Evolutionary conservation across 1,284 basidiomycete genomes (phyloP).

Genomic region (Apiotrichum sp.): DNA sequence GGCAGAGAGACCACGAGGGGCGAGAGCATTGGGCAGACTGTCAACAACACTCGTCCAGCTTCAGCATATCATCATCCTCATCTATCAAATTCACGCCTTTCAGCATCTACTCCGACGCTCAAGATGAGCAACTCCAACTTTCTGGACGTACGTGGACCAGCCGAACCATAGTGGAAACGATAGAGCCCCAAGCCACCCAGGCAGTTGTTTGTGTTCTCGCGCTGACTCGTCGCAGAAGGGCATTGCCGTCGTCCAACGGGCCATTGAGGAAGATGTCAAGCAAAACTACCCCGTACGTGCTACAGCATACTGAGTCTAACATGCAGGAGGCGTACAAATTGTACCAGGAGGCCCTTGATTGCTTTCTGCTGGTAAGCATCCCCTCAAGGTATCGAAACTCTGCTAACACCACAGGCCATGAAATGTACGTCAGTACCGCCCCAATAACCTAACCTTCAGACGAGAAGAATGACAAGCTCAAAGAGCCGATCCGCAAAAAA

Average conservation of each 20-base stretch:
- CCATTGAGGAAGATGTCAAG: constrained; percentile 91
- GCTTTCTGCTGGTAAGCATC: constrained; percentile 80
- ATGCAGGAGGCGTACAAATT: constrained; percentile 78
- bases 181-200: too few species aligned
- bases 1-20: too few species aligned
- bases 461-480: constrained; percentile 94
- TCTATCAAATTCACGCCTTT: not conserved
- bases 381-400: constrained; percentile 55
- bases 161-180: too few species aligned
- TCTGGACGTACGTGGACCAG: constrained; percentile 48
- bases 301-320: constrained; percentile 51
- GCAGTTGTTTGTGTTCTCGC: constrained; percentile 55
- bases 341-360: constrained; percentile 92
- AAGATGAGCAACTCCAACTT: constrained; percentile 51
- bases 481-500: constrained; percentile 79
- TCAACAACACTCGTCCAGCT: too few species aligned
- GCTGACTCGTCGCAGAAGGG: constrained; percentile 60
- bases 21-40: too few species aligned
- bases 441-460: constrained; percentile 51
- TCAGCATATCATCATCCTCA: not conserved
- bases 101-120: not conserved
- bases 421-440: constrained; percentile 55
- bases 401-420: constrained; percentile 40
- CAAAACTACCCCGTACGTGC: constrained; percentile 65
- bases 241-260: constrained; percentile 88